Conservation (phyloP, 2,329 filamentous ascomycete species). For the Talaromyces rugulosus region DNA sequence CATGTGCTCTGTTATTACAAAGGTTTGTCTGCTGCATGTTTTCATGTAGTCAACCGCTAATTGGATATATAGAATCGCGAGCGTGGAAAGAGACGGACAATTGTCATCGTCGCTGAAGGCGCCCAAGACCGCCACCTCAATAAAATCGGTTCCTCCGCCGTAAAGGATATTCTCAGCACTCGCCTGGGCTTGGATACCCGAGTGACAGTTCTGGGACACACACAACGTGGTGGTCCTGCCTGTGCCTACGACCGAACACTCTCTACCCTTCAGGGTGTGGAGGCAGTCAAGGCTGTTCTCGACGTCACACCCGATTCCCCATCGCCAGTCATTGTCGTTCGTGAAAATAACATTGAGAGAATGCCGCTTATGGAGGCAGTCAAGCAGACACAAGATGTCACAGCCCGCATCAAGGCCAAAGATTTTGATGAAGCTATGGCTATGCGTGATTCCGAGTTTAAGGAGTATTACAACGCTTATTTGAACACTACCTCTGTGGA, state of each 20-base stretch:
- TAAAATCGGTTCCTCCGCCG: slow-evolving; percentile 74
- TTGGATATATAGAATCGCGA: slow-evolving; percentile 62
- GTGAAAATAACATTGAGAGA: slow-evolving; percentile 94
- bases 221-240: slow-evolving; percentile 90
- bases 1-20: slow-evolving; percentile 74
- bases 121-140: slow-evolving; percentile 79
- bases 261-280: slow-evolving; percentile 86
- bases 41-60: slow-evolving; percentile 12
- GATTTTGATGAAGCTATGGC: slow-evolving; percentile 86
- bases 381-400: slow-evolving; percentile 75
- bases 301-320: slow-evolving; percentile 84
- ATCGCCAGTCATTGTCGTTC: slow-evolving; percentile 92
- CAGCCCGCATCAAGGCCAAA: slow-evolving; percentile 74
- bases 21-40: slow-evolving; percentile 47
- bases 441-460: slow-evolving; percentile 87
- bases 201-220: slow-evolving; percentile 91
- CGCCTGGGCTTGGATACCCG: slow-evolving; percentile 83
- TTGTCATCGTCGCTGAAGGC: slow-evolving; percentile 95
- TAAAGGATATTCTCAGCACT: slow-evolving; percentile 82
- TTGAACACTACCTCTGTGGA: slow-evolving; percentile 83
- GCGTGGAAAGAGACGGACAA: slow-evolving; percentile 92
- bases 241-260: slow-evolving; percentile 94
- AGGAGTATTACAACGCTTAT: slow-evolving; percentile 86
- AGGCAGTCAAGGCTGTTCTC: slow-evolving; percentile 86
- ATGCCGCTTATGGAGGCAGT: slow-evolving; percentile 89